Conservation (phyloP, 2,329 filamentous ascomycete species). For the Xylaria sp. region DNA sequence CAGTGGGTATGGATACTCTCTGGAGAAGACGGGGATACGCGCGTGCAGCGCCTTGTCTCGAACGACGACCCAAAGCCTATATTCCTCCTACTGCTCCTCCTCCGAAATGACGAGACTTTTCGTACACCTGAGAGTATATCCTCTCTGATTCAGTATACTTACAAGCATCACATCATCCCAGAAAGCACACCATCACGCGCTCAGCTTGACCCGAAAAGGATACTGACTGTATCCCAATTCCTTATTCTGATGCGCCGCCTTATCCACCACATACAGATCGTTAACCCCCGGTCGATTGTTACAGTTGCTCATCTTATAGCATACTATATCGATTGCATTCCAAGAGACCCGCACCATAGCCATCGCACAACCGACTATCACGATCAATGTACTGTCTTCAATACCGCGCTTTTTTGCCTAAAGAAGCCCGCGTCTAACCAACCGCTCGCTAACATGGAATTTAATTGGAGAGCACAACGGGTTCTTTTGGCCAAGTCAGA, state of each 20-base stretch:
- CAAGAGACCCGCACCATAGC: slow-evolving; percentile 33
- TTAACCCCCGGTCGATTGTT: slow-evolving; percentile 48
- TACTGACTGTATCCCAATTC: slow-evolving; percentile 41
- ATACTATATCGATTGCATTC: slow-evolving; percentile 47
- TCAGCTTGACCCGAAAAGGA: slow-evolving; percentile 7
- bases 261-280: slow-evolving; percentile 40
- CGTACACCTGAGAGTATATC: slow-evolving; percentile 47
- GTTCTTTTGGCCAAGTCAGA: slow-evolving; percentile 64
- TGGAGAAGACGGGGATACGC: slow-evolving; percentile 50
- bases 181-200: neutral
- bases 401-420: slow-evolving; percentile 54
- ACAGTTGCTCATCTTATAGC: slow-evolving; percentile 48
- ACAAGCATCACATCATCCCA: slow-evolving; percentile 36
- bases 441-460: slow-evolving; percentile 54
- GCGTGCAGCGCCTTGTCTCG: slow-evolving; percentile 52
- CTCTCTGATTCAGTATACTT: slow-evolving; percentile 51
- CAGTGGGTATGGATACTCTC: slow-evolving; percentile 58
- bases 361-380: slow-evolving; percentile 40
- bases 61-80: slow-evolving; percentile 52
- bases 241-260: slow-evolving; percentile 45
- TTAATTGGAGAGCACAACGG: slow-evolving; percentile 69
- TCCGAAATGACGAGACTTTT: slow-evolving; percentile 52
- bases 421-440: slow-evolving; percentile 50
- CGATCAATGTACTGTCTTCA: slow-evolving; percentile 54
- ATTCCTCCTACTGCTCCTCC: slow-evolving; percentile 54